A percentile compares a stretch with the other conserved stretches of the same genome.
phyloP scores from a whole-genome alignment of 331 rosid genomes.

The Malus hybrid region DNA sequence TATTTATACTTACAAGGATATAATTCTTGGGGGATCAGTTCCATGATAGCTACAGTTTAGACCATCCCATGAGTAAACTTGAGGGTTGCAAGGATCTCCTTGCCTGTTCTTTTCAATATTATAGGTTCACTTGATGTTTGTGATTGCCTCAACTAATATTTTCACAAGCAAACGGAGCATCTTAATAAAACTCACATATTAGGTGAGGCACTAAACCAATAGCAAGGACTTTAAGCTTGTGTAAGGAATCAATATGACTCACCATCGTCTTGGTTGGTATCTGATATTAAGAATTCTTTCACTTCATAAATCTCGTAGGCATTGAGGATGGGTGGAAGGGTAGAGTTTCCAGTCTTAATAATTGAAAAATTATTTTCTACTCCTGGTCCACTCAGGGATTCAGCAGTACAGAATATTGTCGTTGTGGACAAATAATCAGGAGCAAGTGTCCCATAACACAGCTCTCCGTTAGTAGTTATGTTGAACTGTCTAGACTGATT shows the following conservation, averaged over 20 bases:
- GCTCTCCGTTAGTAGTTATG: background rate
- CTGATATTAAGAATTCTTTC: constrained; percentile 11
- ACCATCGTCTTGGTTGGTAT: constrained; percentile 41
- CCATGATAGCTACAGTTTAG: constrained; percentile 18
- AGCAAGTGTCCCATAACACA: background rate
- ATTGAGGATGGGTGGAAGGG: constrained; percentile 50
- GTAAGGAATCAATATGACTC: background rate
- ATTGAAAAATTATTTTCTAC: constrained; percentile 4
- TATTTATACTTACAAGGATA: constrained; percentile 24
- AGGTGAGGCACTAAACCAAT: too few relatives aligned
- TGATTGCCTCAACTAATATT: constrained; percentile 8
- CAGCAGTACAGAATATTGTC: background rate
- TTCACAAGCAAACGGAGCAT: too few relatives aligned
- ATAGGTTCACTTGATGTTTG: constrained; percentile 7
- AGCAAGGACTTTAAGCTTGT: too few relatives aligned
- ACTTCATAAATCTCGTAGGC: constrained; percentile 32
- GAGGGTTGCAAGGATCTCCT: constrained; percentile 47
- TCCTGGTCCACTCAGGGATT: background rate
- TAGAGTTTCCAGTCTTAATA: constrained; percentile 14
- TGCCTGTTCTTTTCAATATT: constrained; percentile 23
- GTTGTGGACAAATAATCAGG: background rate
- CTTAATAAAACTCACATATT: too few relatives aligned
- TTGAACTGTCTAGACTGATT: constrained; percentile 15
- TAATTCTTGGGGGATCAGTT: constrained; percentile 28
- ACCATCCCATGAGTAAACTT: constrained; percentile 28